These are phyloP conservation scores for Rauvolfia tetraphylla DNA, from an alignment of 257 asterid species.

Conservation along the genomic window DNA sequence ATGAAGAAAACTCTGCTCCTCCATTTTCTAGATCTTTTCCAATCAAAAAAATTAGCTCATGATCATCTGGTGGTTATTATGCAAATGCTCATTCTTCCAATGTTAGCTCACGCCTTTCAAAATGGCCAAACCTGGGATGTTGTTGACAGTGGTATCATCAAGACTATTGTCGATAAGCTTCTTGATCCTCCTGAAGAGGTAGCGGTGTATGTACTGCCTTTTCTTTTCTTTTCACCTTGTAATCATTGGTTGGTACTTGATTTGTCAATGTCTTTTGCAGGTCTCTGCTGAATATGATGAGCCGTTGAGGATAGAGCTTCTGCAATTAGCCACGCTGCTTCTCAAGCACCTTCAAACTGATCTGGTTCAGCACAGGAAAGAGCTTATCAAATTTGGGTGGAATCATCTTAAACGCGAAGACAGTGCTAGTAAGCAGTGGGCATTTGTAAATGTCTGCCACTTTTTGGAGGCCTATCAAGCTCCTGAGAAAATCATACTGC, in stretches of 20 bases:
- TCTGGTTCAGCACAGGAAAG: conserved; percentile 96
- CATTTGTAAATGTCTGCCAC: conserved; percentile 99
- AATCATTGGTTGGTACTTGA: conserved; percentile 7
- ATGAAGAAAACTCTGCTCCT: conserved; percentile 86
- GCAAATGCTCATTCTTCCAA: conserved; percentile 99
- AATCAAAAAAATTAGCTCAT: conserved; percentile 76
- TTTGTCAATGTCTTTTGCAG: conserved; percentile 33
- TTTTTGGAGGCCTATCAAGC: conserved; percentile 99
- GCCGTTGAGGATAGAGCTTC: conserved; percentile 98
- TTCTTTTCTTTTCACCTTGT: neutral
- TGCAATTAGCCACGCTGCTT: conserved; percentile 97
- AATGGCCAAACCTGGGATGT: conserved; percentile 98
- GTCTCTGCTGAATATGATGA: conserved; percentile 93
- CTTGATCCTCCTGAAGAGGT: conserved; percentile 99
- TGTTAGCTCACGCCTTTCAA: conserved; percentile 96
- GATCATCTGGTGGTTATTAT: conserved; percentile 96
- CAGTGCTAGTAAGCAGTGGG: conserved; percentile 99
- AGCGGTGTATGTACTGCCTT: conserved; percentile 20
- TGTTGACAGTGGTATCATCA: conserved; percentile 79
- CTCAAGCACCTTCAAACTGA: conserved; percentile 96
- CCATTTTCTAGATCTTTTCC: conserved; percentile 87
- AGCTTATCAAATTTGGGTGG: conserved; percentile 98
- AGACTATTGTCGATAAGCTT: conserved; percentile 92
- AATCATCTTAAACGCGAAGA: conserved; percentile 99
- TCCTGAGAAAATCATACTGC: conserved; percentile 95